Percentiles rank a stretch among this genome's conserved stretches.
phyloP scores from a whole-genome alignment of 495 filamentous ascomycete species.

The Tetracladium marchalianum region DNA sequence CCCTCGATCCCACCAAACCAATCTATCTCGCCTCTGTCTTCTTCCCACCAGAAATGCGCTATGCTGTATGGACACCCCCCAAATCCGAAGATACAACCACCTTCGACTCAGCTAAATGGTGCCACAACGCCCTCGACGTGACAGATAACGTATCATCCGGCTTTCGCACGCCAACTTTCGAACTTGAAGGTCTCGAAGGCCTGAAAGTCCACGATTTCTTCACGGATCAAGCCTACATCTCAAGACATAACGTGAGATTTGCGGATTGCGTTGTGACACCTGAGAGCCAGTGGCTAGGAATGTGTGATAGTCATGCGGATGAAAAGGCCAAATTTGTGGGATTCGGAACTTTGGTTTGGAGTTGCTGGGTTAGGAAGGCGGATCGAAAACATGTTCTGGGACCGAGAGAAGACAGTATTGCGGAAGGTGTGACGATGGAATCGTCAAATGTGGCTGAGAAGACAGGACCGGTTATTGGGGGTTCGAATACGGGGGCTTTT shows the following conservation, averaged over 20 bases:
- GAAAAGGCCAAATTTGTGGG: conserved; percentile 11
- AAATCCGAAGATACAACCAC: background rate
- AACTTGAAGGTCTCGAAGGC: conserved; percentile 8
- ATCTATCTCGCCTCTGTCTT: conserved; percentile 18
- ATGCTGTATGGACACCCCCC: conserved; percentile 13
- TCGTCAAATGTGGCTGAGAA: background rate
- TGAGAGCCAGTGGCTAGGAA: conserved; percentile 9
- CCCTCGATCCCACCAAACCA: conserved; percentile 6
- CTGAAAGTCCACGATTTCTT: conserved; percentile 16
- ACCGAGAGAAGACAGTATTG: background rate
- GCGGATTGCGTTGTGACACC: conserved; percentile 16
- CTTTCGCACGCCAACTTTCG: conserved; percentile 1
- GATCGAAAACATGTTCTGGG: background rate
- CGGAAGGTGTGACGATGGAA: background rate
- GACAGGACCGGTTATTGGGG: background rate
- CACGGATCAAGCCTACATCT: conserved; percentile 8
- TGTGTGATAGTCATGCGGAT: conserved; percentile 8
- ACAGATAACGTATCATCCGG: background rate
- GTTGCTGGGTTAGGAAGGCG: conserved; percentile 11
- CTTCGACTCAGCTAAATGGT: conserved; percentile 10
- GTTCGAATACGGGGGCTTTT: background rate
- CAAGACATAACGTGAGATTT: conserved; percentile 8
- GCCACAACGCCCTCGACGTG: conserved; percentile 7
- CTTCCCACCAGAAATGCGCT: conserved; percentile 16
- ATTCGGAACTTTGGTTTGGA: conserved; percentile 13